Base-by-base conservation (phyloP, 139 green algal species). In the Micromonas pusilla region DNA sequence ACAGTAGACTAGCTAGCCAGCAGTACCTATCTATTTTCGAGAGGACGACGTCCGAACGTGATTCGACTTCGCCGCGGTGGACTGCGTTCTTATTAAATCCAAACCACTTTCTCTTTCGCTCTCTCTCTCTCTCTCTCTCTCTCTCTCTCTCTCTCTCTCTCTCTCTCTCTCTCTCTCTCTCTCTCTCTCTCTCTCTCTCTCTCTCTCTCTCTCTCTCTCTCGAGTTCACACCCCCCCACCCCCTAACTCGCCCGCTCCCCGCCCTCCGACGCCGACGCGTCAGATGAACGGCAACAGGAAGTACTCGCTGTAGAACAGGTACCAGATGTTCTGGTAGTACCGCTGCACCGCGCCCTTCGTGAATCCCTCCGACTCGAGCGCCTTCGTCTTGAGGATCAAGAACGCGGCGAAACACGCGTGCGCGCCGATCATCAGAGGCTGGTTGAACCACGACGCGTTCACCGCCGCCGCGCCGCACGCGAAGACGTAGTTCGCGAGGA, bases 261-360 rank as follows among this genome's bases (percentile, higher is more conserved):
- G n/a, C n/a, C n/a, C n/a, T n/a, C n/a, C n/a, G n/a, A n/a, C n/a
- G n/a, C n/a, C n/a, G 31, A 21, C 28, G 9, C 16, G 2, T 75
- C 77, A 96, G 20, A 97, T 82, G 70, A 96, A 95, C 4, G 90
- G 89, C 32, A 97, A 84, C 62, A 98, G 66, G 1, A 86, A 45
- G 72, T 98, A 99, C 83, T 98, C 94, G 16, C 84, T 79, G 76
- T 99, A 99, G 78, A 99, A 98, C 20, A 98, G 84, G 75, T 94
- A 95, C 95, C 95, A 98, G 76, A 98, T 93, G 86, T 87, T 91
- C 16, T 82, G 77, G 82, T 97, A 97, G 83, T 91, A 97, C 52
- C 52, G 78, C 19, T 82, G 34, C 31, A 98, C 92, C 6, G 82
- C 90, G 16, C 83, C 67, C 72, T 87, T 79, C 23, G 75, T 89